Base-by-base conservation (phyloP, 768 basidiomycete species). In the Crassisporium funariophilum region DNA sequence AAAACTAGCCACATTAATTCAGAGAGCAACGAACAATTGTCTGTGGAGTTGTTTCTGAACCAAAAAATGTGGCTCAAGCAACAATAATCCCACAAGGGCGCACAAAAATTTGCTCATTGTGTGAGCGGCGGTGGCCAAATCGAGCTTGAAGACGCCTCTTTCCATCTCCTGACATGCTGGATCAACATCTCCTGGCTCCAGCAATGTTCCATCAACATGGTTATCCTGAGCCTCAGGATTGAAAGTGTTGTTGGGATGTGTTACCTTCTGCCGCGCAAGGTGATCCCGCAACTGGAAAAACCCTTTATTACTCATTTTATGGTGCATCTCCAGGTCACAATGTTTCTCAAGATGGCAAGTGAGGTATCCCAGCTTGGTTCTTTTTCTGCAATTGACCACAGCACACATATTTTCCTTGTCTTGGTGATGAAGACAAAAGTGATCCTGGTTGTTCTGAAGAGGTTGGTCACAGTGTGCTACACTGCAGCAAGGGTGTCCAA, bases 81-180 rank as follows among this genome's bases (percentile, higher is more conserved):
- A 41, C n/a, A 35, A 51, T 46, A 7, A 51, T 27, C 5, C 50
- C 50, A 46, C 39, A 46, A 19, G 39, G 45, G 17, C 38, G 31
- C 6, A 51, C 39, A 22, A 51, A 15, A 15, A 41, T 34, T 36
- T 51, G 50, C 45, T 51, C 45, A 25, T 47, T 51, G 29, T 51
- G 50, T 5, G 44, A 39, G n/a, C 47, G 22, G 13, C 23, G 19
- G 4, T 34, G 19, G 10, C 20, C 17, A 45, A 45, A 45, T 11
- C 17, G 33, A 20, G 34, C 44, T 13, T 27, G 23, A n/a, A 43
- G 27, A 13, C 29, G 11, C 19, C 20, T 43, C 19, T 31, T 41
- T 10, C 39, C 20, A 23, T 41, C 39, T 41, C 22, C 39, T 41
- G 13, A 41, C 22, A 41, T 20, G 19, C 22, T 8, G 27, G 27